Conservation (phyloP, 2,329 filamentous ascomycete species). For the Ophiostoma ulmi region DNA sequence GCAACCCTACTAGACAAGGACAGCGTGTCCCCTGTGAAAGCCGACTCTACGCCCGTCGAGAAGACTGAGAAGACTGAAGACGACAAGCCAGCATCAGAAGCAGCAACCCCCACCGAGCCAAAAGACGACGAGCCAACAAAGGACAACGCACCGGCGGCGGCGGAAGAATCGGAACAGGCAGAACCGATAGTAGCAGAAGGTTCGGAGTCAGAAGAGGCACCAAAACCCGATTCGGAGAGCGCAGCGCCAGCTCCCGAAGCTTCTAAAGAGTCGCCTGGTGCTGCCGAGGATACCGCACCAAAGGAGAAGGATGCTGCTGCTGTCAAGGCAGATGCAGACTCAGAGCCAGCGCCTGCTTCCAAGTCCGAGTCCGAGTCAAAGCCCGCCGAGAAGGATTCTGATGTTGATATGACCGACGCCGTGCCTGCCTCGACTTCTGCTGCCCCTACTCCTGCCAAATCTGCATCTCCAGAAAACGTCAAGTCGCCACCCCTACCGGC, state of each 20-base stretch:
- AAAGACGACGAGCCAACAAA: not conserved
- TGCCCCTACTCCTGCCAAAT: not conserved
- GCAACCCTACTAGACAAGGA: not conserved
- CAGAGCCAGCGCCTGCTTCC: slow-evolving; percentile 9
- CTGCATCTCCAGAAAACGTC: slow-evolving; percentile 17
- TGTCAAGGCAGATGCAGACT: not conserved
- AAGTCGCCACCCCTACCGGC: slow-evolving; percentile 15
- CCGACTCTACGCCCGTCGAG: slow-evolving; percentile 9
- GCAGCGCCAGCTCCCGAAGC: not conserved
- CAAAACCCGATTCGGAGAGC: not conserved
- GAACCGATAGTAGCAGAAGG: not conserved
- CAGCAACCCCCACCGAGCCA: not conserved
- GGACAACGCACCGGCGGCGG: not conserved
- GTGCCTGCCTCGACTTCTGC: not conserved
- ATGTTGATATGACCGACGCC: slow-evolving; percentile 34
- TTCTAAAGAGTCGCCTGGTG: not conserved
- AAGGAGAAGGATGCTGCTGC: not conserved
- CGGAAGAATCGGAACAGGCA: not conserved
- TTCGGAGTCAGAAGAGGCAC: not conserved
- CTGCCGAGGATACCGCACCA: not conserved
- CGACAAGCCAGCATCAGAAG: not conserved
- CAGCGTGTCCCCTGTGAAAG: not conserved
- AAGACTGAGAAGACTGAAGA: not conserved
- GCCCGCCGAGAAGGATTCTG: slow-evolving; percentile 18
- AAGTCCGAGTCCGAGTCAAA: slow-evolving; percentile 3